These are phyloP conservation scores for Lactarius vividus DNA, from an alignment of 768 basidiomycete genomes.

Conservation along the genomic window DNA sequence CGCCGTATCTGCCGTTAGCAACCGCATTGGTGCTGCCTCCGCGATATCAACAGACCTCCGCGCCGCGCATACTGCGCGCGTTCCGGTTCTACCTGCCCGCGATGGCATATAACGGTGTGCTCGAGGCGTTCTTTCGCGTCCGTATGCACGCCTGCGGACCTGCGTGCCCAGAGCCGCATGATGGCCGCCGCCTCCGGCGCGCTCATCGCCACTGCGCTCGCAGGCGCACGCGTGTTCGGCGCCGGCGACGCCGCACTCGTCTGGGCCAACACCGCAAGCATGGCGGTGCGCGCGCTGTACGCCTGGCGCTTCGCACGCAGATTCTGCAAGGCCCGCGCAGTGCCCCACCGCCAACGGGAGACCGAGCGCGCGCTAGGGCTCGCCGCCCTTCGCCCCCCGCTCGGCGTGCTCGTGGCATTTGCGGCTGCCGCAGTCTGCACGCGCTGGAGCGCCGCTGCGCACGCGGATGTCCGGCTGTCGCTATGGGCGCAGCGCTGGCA, in stretches of 20 bases:
- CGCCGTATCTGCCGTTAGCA: conserved; percentile 68
- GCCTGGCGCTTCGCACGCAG: conserved; percentile 46
- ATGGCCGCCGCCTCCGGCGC: conserved; percentile 73
- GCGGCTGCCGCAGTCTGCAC: conserved; percentile 29
- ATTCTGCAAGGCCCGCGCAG: conserved; percentile 42
- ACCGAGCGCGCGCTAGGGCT: background rate
- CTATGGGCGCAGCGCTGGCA: conserved; percentile 33
- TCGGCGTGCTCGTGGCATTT: conserved; percentile 31
- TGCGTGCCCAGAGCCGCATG: conserved; percentile 74
- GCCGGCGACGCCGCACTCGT: conserved; percentile 70
- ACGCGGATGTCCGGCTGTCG: conserved; percentile 24
- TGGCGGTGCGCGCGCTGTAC: conserved; percentile 61
- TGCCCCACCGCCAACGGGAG: background rate
- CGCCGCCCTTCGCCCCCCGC: conserved; percentile 30
- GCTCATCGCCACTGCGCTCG: conserved; percentile 57
- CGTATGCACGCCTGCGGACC: conserved; percentile 62
- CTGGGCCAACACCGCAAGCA: conserved; percentile 71
- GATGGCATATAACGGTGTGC: conserved; percentile 83
- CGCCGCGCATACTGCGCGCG: conserved; percentile 68
- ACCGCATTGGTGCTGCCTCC: conserved; percentile 68
- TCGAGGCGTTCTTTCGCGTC: conserved; percentile 90
- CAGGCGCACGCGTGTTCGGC: conserved; percentile 42
- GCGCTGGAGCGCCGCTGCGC: conserved; percentile 30
- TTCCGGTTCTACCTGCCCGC: conserved; percentile 91
- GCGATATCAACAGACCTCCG: conserved; percentile 69